Conservation (phyloP, 148 eudicot species). For the Heliamphora exappendiculata region DNA sequence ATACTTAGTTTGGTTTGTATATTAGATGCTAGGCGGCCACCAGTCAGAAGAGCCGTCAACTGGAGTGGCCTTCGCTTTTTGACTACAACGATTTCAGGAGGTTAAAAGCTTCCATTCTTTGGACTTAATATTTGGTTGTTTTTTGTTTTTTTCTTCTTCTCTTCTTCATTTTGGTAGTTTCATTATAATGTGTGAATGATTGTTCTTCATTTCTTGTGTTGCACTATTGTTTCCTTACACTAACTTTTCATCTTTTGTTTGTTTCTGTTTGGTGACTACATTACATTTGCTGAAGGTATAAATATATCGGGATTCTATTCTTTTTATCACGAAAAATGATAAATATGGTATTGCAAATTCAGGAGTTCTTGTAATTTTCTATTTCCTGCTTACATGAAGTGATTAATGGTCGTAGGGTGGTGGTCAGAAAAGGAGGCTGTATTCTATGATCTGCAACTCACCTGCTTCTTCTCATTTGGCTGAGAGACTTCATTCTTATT, state of each 20-base stretch:
- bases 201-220: background rate
- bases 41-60: too few species aligned
- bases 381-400: slow-evolving; percentile 4
- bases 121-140: background rate
- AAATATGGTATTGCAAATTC: background rate
- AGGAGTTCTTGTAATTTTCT: background rate
- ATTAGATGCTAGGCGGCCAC: background rate
- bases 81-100: background rate
- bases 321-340: background rate
- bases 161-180: background rate
- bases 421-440: slow-evolving; percentile 12
- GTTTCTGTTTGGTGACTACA: background rate
- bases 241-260: too few species aligned
- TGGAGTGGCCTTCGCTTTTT: background rate
- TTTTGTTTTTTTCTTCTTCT: background rate
- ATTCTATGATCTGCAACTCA: slow-evolving; percentile 12
- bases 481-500: slow-evolving; percentile 18
- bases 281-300: background rate
- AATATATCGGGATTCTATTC: background rate
- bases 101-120: background rate
- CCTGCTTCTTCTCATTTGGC: slow-evolving; percentile 21
- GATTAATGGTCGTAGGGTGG: slow-evolving; percentile 18
- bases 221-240: background rate
- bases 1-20: too few species aligned
- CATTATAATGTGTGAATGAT: background rate